Percentiles rank a stretch among this genome's conserved stretches.
Evolutionary conservation across 2,329 filamentous ascomycete genomes (phyloP).

Genomic region (Thielaviopsis punctulata): DNA sequence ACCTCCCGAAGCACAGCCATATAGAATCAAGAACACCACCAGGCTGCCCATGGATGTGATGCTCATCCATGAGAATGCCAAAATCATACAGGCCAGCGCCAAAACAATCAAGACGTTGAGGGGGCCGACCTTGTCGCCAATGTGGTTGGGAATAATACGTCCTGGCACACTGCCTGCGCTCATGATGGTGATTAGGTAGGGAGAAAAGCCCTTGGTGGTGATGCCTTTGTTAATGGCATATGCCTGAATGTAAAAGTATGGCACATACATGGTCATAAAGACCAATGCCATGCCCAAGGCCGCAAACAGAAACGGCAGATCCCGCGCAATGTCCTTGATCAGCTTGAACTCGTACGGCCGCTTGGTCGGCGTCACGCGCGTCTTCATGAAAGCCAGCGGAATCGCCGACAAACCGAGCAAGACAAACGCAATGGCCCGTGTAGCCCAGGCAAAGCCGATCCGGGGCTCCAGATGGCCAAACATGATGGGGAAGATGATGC

Average conservation of each 20-base stretch:
- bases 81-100: slow-evolving; percentile 26
- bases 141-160: slow-evolving; percentile 26
- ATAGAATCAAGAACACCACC: slow-evolving; percentile 26
- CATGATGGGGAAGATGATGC: slow-evolving; percentile 22
- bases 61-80: slow-evolving; percentile 31
- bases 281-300: slow-evolving; percentile 21
- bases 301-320: slow-evolving; percentile 23
- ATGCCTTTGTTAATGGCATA: slow-evolving; percentile 25
- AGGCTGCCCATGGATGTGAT: slow-evolving; percentile 21
- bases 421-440: slow-evolving; percentile 26
- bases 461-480: slow-evolving; percentile 26
- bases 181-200: slow-evolving; percentile 27
- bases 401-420: slow-evolving; percentile 24
- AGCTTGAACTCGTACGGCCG: slow-evolving; percentile 8
- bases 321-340: slow-evolving; percentile 16
- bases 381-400: slow-evolving; percentile 22
- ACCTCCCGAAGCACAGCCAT: slow-evolving; percentile 29
- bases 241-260: slow-evolving; percentile 30
- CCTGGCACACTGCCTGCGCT: slow-evolving; percentile 30
- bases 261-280: slow-evolving; percentile 30
- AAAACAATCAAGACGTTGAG: slow-evolving; percentile 24
- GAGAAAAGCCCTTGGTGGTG: slow-evolving; percentile 19
- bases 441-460: slow-evolving; percentile 39
- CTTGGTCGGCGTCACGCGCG: slow-evolving; percentile 19
- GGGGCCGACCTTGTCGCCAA: slow-evolving; percentile 27